A percentile compares a stretch with the other conserved stretches of the same genome.
Evolutionary conservation across 495 filamentous ascomycete genomes (phyloP).

Genomic region (Aspergillus conjunctus): DNA sequence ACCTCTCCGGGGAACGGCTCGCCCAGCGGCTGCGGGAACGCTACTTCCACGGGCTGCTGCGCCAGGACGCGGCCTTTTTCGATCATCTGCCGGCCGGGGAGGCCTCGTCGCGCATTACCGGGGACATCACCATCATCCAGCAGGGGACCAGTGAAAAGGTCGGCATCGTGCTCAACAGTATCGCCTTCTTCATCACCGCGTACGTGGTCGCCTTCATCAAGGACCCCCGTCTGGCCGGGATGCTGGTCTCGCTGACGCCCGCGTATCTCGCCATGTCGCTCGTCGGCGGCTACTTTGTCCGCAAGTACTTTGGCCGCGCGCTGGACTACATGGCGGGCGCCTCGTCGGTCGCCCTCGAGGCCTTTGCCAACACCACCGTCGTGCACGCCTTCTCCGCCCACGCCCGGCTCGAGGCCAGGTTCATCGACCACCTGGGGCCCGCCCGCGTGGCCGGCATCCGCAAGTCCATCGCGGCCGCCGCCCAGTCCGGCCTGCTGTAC

Average conservation of each 20-base stretch:
- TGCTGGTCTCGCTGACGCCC: conserved; percentile 60
- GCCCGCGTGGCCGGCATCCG: conserved; percentile 56
- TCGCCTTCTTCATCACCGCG: conserved; percentile 61
- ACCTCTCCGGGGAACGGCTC: conserved; percentile 62
- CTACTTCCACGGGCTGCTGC: conserved; percentile 58
- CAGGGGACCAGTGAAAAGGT: conserved; percentile 68
- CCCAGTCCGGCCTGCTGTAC: conserved; percentile 62
- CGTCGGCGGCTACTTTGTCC: conserved; percentile 58
- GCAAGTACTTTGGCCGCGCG: conserved; percentile 55
- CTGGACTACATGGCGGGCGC: conserved; percentile 49
- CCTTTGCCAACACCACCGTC: conserved; percentile 45
- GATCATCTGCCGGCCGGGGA: conserved; percentile 56
- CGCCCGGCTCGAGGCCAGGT: conserved; percentile 51
- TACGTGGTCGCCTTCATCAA: conserved; percentile 67
- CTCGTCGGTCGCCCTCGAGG: conserved; percentile 50
- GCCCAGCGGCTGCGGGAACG: conserved; percentile 60
- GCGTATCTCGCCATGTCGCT: conserved; percentile 66
- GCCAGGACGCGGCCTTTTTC: conserved; percentile 62
- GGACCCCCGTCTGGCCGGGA: conserved; percentile 43
- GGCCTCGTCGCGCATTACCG: conserved; percentile 58
- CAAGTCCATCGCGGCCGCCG: conserved; percentile 57
- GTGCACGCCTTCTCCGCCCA: conserved; percentile 53
- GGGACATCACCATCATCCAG: conserved; percentile 60
- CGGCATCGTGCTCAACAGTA: conserved; percentile 57
- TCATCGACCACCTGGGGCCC: conserved; percentile 42